These are phyloP conservation scores for Sarocladiaceae sp. DNA, from an alignment of 2,329 filamentous ascomycete species.

Conservation along the genomic window DNA sequence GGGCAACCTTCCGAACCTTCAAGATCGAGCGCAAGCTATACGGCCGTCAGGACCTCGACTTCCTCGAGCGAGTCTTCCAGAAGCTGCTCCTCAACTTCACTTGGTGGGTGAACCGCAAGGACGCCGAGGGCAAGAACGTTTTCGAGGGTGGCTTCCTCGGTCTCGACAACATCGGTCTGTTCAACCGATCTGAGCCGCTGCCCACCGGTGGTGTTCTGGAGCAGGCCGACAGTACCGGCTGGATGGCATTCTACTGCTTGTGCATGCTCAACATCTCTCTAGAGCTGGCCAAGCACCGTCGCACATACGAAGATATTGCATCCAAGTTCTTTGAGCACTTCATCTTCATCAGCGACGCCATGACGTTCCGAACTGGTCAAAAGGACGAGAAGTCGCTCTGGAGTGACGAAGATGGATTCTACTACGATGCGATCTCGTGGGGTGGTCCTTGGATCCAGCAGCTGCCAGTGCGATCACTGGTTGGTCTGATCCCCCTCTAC, in stretches of 20 bases:
- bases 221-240: conserved; percentile 94
- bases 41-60: conserved; percentile 88
- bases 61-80: conserved; percentile 92
- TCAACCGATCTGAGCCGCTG: conserved; percentile 92
- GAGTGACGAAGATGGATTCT: conserved; percentile 96
- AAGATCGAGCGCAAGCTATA: conserved; percentile 99
- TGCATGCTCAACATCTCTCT: conserved; percentile 96
- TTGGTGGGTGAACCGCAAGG: conserved; percentile 98
- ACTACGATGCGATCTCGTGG: conserved; percentile 97
- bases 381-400: conserved; percentile 78
- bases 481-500: conserved; percentile 89
- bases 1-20: conserved; percentile 92
- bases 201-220: conserved; percentile 91
- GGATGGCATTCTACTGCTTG: conserved; percentile 98
- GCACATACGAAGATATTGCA: conserved; percentile 93
- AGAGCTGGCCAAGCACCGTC: conserved; percentile 89
- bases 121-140: conserved; percentile 89
- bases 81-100: conserved; percentile 95
- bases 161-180: conserved; percentile 93
- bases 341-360: conserved; percentile 94
- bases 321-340: conserved; percentile 99
- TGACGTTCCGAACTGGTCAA: conserved; percentile 71
- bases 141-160: conserved; percentile 96
- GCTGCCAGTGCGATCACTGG: conserved; percentile 83
- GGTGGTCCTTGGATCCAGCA: conserved; percentile 91